Base-by-base conservation (phyloP, 2,329 filamentous ascomycete species). In the Phyllosticta capitalensis region DNA sequence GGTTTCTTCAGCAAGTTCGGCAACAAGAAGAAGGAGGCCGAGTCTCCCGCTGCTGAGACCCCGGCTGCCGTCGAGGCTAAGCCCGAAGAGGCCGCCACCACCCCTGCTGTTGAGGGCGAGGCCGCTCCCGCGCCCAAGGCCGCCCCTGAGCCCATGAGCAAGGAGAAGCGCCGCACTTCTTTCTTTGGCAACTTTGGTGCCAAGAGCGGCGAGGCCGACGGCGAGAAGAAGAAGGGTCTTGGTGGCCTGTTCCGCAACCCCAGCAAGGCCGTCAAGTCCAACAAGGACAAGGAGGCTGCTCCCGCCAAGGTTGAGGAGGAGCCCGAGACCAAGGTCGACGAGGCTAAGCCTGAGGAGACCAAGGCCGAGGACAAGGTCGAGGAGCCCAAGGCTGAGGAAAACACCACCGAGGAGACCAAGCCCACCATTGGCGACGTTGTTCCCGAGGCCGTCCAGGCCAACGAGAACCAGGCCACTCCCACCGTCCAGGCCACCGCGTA, bases 21-120 rank as follows among this genome's bases (percentile, higher is more conserved):
- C 71, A 77, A 80, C 71, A 77, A 80, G 82, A 92, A 92, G 81
- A 85, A 88, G 73, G 80, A 88, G 73, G 81, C 83, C 67, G 86
- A 88, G 70, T 80, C 82, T 65, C 74, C 79, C 66, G 58, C 67
- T 7, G 78, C 79, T 66, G 70, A 72, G 60, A 51, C 66, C 49
- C 65, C 68, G 38, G 65, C 65, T 62, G 63, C 63, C 33, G 66
- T 68, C 58, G 65, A 68, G 60, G 60, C 64, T 33, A 70, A 69
- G 63, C 62, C 54, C 20, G 52, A 66, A 48, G 65, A 67, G 55
- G 55, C 49, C 14, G 61, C 62, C n/a, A 59, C 56, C 10, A 24
- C 61, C 28, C 53, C 62, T 22, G 55, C 55, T 19, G 61, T 61
- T 67, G 75, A 61, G 55, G 51, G 54, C 20, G 54, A 54, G 52